Percentiles rank a stretch among this genome's conserved stretches.
Evolutionary conservation across 1,139 yeast genomes (phyloP).

Genomic region (Candida dubliniensis): DNA sequence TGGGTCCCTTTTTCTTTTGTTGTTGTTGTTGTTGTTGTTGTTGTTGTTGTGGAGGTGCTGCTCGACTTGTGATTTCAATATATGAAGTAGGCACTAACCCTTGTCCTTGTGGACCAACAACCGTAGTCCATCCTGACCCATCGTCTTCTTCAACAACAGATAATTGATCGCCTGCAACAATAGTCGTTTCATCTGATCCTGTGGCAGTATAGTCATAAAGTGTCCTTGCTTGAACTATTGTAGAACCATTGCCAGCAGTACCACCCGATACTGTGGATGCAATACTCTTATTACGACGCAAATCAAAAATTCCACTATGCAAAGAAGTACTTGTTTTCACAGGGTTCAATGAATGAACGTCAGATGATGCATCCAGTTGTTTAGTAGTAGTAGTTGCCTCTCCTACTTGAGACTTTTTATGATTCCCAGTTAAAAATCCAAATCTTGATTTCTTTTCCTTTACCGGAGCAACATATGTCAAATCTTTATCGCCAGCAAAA

Average conservation of each 20-base stretch:
- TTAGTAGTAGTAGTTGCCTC: conserved; percentile 3
- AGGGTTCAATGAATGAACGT: conserved; percentile 34
- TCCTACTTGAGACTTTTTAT: conserved; percentile 12
- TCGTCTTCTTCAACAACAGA: conserved; percentile 67
- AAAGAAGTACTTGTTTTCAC: conserved; percentile 30
- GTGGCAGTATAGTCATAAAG: conserved; percentile 67
- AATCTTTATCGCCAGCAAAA: conserved; percentile 76
- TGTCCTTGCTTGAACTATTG: conserved; percentile 46
- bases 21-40: not conserved
- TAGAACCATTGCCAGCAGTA: conserved; percentile 15
- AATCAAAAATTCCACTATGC: conserved; percentile 35
- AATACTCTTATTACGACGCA: conserved; percentile 36
- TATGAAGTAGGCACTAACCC: conserved; percentile 92
- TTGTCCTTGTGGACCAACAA: conserved; percentile 36
- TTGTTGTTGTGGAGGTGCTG: conserved; percentile 5
- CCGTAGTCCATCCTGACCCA: conserved; percentile 93
- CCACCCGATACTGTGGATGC: conserved; percentile 15
- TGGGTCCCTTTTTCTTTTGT: conserved; percentile 61
- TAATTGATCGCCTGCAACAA: conserved; percentile 62
- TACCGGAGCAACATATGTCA: conserved; percentile 48
- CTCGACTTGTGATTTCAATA: conserved; percentile 44
- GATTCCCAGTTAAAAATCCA: conserved; percentile 35
- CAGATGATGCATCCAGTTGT: conserved; percentile 16
- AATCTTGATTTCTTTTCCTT: conserved; percentile 52
- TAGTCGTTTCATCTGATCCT: conserved; percentile 73